Conservation (phyloP, 1,284 basidiomycete species). For the Phellinidium pouzarii region DNA sequence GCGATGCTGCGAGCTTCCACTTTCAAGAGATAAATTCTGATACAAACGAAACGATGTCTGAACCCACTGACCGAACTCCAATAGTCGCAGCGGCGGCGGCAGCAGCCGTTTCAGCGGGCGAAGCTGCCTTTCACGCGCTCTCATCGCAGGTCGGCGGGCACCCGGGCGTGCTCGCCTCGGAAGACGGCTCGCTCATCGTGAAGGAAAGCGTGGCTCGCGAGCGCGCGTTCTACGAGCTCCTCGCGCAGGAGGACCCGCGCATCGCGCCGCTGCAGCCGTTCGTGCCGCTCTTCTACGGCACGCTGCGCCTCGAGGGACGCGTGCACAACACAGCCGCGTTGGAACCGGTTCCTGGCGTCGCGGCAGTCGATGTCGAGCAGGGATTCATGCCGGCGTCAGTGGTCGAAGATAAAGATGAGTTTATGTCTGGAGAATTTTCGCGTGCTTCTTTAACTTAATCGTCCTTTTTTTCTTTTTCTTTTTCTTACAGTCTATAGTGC, state of each 20-base stretch:
- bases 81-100: neutral
- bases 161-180: slow-evolving; percentile 64
- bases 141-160: slow-evolving; percentile 85
- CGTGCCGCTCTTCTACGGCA: slow-evolving; percentile 72
- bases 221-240: slow-evolving; percentile 72
- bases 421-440: neutral
- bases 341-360: neutral
- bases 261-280: slow-evolving; percentile 46
- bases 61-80: neutral
- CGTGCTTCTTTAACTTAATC: too few species aligned
- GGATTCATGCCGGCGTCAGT: slow-evolving; percentile 15
- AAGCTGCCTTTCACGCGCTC: slow-evolving; percentile 28
- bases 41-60: neutral
- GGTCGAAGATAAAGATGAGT: slow-evolving; percentile 46
- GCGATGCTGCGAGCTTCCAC: too few species aligned
- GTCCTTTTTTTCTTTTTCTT: slow-evolving; percentile 18
- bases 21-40: too few species aligned
- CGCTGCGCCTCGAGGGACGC: slow-evolving; percentile 61
- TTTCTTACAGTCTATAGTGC: slow-evolving; percentile 62
- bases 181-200: slow-evolving; percentile 76
- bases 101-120: neutral
- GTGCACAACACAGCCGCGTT: slow-evolving; percentile 29
- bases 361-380: neutral
- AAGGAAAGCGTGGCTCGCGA: slow-evolving; percentile 76
- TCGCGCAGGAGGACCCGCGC: slow-evolving; percentile 36